Conservation (phyloP, 805 yeast species). For the Isabelozyma gotoi region DNA sequence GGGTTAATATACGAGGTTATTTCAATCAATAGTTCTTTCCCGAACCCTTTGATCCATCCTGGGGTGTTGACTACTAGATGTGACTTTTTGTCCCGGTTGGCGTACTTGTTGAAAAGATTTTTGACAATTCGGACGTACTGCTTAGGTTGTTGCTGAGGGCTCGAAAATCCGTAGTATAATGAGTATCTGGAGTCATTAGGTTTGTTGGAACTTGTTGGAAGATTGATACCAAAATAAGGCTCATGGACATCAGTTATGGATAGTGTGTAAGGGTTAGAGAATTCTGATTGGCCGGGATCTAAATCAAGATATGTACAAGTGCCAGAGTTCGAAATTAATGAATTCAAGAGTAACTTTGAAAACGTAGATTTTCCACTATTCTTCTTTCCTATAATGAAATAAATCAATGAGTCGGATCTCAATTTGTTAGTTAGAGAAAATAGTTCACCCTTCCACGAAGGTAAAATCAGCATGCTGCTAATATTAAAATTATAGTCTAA, state of each 20-base stretch:
- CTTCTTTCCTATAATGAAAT: slow-evolving; percentile 61
- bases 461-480: background rate
- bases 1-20: slow-evolving; percentile 50
- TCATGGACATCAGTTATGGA: slow-evolving; percentile 45
- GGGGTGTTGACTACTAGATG: slow-evolving; percentile 73
- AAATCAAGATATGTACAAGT: slow-evolving; percentile 61
- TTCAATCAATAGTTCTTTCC: slow-evolving; percentile 59
- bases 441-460: background rate
- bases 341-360: slow-evolving; percentile 53
- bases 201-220: slow-evolving; percentile 15
- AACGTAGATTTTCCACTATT: slow-evolving; percentile 84
- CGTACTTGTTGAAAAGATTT: slow-evolving; percentile 37
- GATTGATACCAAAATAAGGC: slow-evolving; percentile 28
- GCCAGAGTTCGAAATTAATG: slow-evolving; percentile 27
- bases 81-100: slow-evolving; percentile 18
- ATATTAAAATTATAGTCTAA: background rate
- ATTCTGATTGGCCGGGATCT: slow-evolving; percentile 90
- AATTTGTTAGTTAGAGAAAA: background rate
- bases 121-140: slow-evolving; percentile 48
- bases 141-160: slow-evolving; percentile 67
- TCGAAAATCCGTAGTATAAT: slow-evolving; percentile 59
- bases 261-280: slow-evolving; percentile 67
- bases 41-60: slow-evolving; percentile 91
- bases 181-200: slow-evolving; percentile 12
- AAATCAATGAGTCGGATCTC: slow-evolving; percentile 13